phyloP scores from a whole-genome alignment of 768 basidiomycete genomes.

The Punctularia strigosozonata region DNA sequence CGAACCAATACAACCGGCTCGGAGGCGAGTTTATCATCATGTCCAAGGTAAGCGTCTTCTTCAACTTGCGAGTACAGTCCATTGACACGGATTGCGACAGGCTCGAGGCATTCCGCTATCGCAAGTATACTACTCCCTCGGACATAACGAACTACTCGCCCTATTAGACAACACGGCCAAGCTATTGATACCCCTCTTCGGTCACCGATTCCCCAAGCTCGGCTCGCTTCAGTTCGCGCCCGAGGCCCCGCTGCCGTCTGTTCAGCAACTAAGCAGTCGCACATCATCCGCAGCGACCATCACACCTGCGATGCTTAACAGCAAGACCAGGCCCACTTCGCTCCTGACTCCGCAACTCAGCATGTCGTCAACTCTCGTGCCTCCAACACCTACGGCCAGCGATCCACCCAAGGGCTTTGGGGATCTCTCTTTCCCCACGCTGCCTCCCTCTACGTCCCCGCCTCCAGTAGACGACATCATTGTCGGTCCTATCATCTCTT shows the following conservation, averaged over 20 bases:
- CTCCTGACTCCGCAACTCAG: not conserved
- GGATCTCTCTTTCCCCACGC: not conserved
- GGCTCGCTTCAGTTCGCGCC: slow-evolving; percentile 63
- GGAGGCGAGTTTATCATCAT: slow-evolving; percentile 82
- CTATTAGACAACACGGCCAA: slow-evolving; percentile 59
- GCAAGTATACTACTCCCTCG: slow-evolving; percentile 58
- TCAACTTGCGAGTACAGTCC: slow-evolving; percentile 5
- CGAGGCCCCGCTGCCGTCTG: slow-evolving; percentile 4
- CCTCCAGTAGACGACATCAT: slow-evolving; percentile 30
- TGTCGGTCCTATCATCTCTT: slow-evolving; percentile 76
- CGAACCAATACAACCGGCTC: slow-evolving; percentile 75
- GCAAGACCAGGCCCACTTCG: too few relatives aligned
- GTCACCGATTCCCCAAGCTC: slow-evolving; percentile 64
- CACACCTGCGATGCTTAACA: slow-evolving; percentile 15
- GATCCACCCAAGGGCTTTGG: not conserved
- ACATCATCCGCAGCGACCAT: slow-evolving; percentile 10
- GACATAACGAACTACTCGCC: slow-evolving; percentile 49
- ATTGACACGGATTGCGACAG: too few relatives aligned
- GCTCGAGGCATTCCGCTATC: slow-evolving; percentile 64
- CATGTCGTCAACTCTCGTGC: not conserved
- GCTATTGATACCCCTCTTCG: slow-evolving; percentile 62
- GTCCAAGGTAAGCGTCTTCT: slow-evolving; percentile 50
- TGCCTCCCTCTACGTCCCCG: not conserved
- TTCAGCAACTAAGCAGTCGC: too few relatives aligned
- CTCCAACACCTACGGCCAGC: not conserved